A percentile compares a stretch with the other conserved stretches of the same genome.
These are phyloP conservation scores for Basipetospora chlamydospora DNA, from an alignment of 2,329 filamentous ascomycete species.

Conservation along the genomic window DNA sequence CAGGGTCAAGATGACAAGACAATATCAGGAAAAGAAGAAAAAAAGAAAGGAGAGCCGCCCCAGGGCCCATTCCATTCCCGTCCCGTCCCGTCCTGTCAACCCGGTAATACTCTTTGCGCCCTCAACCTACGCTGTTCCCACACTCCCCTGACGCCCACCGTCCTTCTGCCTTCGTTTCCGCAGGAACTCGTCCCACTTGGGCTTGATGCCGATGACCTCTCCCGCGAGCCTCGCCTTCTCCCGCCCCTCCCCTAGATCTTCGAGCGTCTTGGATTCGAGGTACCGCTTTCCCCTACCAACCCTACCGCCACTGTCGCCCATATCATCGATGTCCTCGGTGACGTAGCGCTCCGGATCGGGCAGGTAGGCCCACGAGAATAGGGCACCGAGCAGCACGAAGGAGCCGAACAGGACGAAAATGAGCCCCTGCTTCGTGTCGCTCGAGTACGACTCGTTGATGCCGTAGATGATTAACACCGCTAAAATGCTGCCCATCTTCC, in stretches of 20 bases:
- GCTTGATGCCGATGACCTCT: constrained; percentile 27
- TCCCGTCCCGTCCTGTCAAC: no score
- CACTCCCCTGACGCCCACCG: not conserved
- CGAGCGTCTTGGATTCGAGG: constrained; percentile 31
- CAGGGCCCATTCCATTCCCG: no score
- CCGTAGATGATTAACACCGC: constrained; percentile 35
- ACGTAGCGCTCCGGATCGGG: constrained; percentile 30
- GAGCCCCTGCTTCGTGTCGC: constrained; percentile 28
- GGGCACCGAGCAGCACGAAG: constrained; percentile 31
- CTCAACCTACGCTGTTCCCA: not conserved
- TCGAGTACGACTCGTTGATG: constrained; percentile 29
- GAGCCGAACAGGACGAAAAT: constrained; percentile 36
- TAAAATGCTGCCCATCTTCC: constrained; percentile 42
- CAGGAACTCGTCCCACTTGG: constrained; percentile 22
- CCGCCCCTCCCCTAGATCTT: constrained; percentile 34
- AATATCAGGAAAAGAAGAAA: no score
- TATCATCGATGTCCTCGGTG: constrained; percentile 18
- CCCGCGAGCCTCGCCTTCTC: constrained; percentile 28
- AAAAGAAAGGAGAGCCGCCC: no score
- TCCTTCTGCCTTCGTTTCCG: constrained; percentile 3
- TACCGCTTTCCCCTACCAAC: constrained; percentile 19
- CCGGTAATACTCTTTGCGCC: no score
- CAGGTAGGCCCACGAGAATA: constrained; percentile 37
- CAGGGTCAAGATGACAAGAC: no score
- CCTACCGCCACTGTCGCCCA: no score